Evolutionary conservation across 768 basidiomycete genomes (phyloP), one percentile per base, ranked within the genome.

Genomic region (Artomyces pyxidatus): DNA sequence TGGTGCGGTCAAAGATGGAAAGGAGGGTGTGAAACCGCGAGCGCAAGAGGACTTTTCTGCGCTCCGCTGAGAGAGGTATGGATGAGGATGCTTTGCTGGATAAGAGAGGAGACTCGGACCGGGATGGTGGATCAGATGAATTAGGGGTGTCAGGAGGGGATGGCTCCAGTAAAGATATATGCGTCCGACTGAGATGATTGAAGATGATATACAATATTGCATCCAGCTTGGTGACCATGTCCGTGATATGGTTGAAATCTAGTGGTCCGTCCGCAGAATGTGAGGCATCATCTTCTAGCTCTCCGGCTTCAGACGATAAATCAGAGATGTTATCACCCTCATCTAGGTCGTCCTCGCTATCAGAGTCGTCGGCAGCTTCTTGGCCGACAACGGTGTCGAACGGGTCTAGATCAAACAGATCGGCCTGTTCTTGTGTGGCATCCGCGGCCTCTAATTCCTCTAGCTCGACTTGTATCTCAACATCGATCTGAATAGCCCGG

Each of bases 401-500:
- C 1, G 89, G 88, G 65, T 96, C 92, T 19, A 88, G 63, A 40
- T 88, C 81, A 56, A 86, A 88, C 16, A 86, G 49, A 14, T 71
- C 72, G 1, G 71, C 75, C n/a, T 73, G 72, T 26, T 81, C 80
- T 51, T 70, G 50, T 3, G 59, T 53, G 1, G 60, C 64, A 16
- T 75, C 77, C 12, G 75, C 71, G 3, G 86, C 86, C 58, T 95
- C 93, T 4, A 94, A 70, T 56, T 96, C 91, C 61, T 97, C 94
- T 3, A 92, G 61, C 59, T 94, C 92, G n/a, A 91, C 86, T 62
- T 96, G 94, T 27, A 99, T 93, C 67, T 99, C 95, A 23, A 96
- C 95, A 65, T 99, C 96, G 50, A 99, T 93, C 65, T 94, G 85
- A 27, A 98, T 83, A 25, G 92, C 87, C n/a, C 92, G 82, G 64